These are phyloP conservation scores for Retiboletus flavoniger DNA, from an alignment of 1,284 basidiomycete genomes.

Conservation along the genomic window DNA sequence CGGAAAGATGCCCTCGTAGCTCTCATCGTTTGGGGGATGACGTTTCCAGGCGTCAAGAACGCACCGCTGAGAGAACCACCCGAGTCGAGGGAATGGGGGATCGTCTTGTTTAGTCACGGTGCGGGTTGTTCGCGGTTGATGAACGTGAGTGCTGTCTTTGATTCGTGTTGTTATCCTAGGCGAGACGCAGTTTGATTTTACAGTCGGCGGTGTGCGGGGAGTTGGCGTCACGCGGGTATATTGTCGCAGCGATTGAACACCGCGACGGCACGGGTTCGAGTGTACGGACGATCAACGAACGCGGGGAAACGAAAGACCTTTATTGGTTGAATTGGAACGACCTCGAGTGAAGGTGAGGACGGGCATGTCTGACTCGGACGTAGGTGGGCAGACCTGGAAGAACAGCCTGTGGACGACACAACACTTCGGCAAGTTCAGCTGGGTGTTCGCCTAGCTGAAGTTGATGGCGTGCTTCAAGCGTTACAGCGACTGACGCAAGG, in stretches of 20 bases:
- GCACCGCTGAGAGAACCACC: constrained; percentile 29
- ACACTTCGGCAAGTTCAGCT: constrained; percentile 44
- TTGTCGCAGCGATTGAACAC: constrained; percentile 49
- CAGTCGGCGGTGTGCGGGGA: constrained; percentile 39
- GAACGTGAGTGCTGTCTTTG: constrained; percentile 29
- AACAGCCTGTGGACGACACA: constrained; percentile 39
- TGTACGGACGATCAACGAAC: constrained; percentile 34
- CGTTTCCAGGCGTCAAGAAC: constrained; percentile 38
- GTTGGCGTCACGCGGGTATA: constrained; percentile 41
- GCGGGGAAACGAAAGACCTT: constrained; percentile 32
- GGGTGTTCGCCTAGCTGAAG: constrained; percentile 42
- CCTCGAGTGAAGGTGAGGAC: constrained; percentile 4
- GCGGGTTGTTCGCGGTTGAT: constrained; percentile 39
- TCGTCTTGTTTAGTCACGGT: constrained; percentile 43
- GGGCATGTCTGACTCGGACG: neutral
- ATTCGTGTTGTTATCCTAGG: neutral
- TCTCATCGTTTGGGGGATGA: constrained; percentile 38
- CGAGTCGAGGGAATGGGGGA: constrained; percentile 32
- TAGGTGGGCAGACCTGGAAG: constrained; percentile 33
- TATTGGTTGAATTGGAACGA: constrained; percentile 39
- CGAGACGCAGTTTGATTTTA: neutral
- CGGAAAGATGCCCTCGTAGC: constrained; percentile 25
- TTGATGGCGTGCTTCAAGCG: constrained; percentile 37
- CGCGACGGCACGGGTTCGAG: constrained; percentile 46
- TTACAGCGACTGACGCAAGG: constrained; percentile 24